phyloP scores from a whole-genome alignment of 306 rosid species.

The Cucurbita moschata region DNA sequence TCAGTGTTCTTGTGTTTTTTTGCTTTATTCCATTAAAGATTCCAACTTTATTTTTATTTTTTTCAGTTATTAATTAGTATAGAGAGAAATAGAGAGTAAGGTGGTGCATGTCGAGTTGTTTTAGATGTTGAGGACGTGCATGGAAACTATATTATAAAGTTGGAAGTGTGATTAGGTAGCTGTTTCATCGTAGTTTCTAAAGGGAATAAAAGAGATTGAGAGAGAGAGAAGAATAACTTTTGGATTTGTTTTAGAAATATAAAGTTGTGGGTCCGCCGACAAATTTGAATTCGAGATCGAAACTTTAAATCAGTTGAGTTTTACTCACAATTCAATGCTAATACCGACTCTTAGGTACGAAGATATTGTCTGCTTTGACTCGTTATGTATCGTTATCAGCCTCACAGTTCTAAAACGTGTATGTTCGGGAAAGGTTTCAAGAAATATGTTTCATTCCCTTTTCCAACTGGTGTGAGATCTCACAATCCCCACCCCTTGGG shows the following conservation, averaged over 20 bases:
- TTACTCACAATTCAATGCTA: no score
- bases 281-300: no score
- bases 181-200: slow-evolving; percentile 47
- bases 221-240: slow-evolving; percentile 69
- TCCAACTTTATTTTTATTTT: slow-evolving; percentile 13
- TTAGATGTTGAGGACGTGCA: slow-evolving; percentile 51
- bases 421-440: no score
- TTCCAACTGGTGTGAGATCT: no score
- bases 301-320: no score
- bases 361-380: no score
- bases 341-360: no score
- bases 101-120: slow-evolving; percentile 54
- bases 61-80: background rate
- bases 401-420: no score
- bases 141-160: slow-evolving; percentile 29
- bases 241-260: background rate
- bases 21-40: slow-evolving; percentile 10
- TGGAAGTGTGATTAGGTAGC: slow-evolving; percentile 15
- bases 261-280: background rate
- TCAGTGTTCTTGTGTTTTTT: background rate
- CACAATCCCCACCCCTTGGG: no score
- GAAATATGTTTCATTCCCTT: no score
- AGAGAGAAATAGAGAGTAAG: slow-evolving; percentile 34
- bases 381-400: no score
- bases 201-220: slow-evolving; percentile 21